Evolutionary conservation across 768 basidiomycete species (phyloP).

Genomic region (Gyrodon lividus): DNA sequence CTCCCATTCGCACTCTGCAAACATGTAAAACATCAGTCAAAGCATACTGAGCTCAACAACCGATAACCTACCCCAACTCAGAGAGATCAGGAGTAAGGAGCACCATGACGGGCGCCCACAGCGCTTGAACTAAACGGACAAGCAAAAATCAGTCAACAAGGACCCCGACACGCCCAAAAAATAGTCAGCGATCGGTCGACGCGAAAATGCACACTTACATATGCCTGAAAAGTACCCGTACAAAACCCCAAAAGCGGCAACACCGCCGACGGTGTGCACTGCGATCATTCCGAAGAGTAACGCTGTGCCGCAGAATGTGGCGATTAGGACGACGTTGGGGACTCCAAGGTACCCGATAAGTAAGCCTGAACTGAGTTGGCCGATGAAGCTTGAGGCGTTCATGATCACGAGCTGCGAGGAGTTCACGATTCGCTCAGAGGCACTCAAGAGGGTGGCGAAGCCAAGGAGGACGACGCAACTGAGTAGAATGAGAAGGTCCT

Average conservation of each 20-base stretch:
- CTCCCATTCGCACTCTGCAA: constrained; percentile 43
- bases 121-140: constrained; percentile 31
- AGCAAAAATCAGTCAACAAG: background rate
- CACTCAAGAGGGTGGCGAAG: background rate
- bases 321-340: constrained; percentile 35
- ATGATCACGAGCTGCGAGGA: constrained; percentile 49
- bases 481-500: constrained; percentile 56
- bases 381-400: constrained; percentile 53
- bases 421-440: background rate
- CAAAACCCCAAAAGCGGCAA: constrained; percentile 42
- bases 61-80: constrained; percentile 47
- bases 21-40: background rate
- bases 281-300: constrained; percentile 50
- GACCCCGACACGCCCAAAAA: background rate
- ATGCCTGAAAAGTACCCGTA: constrained; percentile 57
- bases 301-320: constrained; percentile 38
- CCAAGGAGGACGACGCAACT: constrained; percentile 32
- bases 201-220: constrained; percentile 27
- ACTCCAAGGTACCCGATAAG: constrained; percentile 44
- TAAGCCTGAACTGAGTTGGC: constrained; percentile 50
- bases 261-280: constrained; percentile 37
- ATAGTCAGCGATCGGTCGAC: background rate
- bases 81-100: constrained; percentile 44
- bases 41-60: background rate
- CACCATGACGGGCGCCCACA: constrained; percentile 44